Evolutionary conservation across 352 stramenopile genomes (phyloP).

Genomic region (Phytophthora podocarpi): DNA sequence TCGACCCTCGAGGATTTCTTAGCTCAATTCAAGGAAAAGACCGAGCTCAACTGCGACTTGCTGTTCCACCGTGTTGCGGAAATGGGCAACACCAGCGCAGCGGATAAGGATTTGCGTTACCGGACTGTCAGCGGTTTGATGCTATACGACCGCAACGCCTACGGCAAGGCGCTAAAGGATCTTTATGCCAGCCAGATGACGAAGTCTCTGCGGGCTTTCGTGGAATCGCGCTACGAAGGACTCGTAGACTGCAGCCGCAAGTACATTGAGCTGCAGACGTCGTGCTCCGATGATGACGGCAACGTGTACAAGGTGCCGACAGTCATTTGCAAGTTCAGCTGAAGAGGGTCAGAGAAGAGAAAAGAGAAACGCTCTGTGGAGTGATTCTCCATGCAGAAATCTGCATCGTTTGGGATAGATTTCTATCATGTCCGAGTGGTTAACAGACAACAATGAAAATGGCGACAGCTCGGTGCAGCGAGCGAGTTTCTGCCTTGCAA

Average conservation of each 20-base stretch:
- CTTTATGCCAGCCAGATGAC: slow-evolving; percentile 71
- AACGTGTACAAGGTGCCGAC: slow-evolving; percentile 86
- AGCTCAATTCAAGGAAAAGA: slow-evolving; percentile 65
- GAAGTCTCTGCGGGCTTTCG: slow-evolving; percentile 60
- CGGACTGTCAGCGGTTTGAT: slow-evolving; percentile 78
- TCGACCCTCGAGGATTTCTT: slow-evolving; percentile 78
- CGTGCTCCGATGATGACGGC: slow-evolving; percentile 83
- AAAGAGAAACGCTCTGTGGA: not conserved
- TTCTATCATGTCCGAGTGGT: slow-evolving; percentile 16
- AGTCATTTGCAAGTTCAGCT: slow-evolving; percentile 88
- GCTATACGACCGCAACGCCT: slow-evolving; percentile 87
- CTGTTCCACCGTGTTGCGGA: slow-evolving; percentile 82
- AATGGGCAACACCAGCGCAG: slow-evolving; percentile 57
- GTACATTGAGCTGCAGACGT: slow-evolving; percentile 86
- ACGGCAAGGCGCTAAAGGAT: slow-evolving; percentile 70
- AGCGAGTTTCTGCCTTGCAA: not conserved
- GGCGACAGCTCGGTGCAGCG: not conserved
- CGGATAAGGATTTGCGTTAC: slow-evolving; percentile 72
- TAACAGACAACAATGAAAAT: slow-evolving; percentile 18
- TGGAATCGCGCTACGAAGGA: slow-evolving; percentile 81
- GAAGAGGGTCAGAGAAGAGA: slow-evolving; percentile 17
- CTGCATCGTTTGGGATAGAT: slow-evolving; percentile 10
- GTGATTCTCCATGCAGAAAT: slow-evolving; percentile 11
- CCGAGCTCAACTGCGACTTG: slow-evolving; percentile 81
- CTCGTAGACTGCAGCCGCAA: slow-evolving; percentile 84